Evolutionary conservation across 2,329 filamentous ascomycete species (phyloP), one percentile per base, ranked within the genome.

Genomic region (Monilinia polystroma): DNA sequence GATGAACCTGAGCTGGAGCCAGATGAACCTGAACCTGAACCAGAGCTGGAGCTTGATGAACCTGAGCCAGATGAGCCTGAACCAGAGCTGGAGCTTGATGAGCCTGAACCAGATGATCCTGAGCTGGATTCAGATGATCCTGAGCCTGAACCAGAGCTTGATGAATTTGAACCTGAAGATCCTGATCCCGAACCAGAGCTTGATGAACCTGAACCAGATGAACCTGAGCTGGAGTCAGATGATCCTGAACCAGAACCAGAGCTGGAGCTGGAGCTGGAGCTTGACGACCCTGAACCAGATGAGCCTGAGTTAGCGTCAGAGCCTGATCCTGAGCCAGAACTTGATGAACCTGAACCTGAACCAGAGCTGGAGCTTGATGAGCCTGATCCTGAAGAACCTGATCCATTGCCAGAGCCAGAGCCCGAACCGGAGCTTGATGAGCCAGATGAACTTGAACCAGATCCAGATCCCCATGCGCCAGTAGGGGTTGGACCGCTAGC

Each of bases 401-500:
- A 45, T 4, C 35, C 8, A 1, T 38, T 29, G 7, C 35, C n/a
- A 0, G 38, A 32, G 0, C 35, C 7, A 1, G 55, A 26, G 3
- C 35, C 38, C 1, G 38, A 57, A 6, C 55, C 55, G 0, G 55
- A 43, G 1, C 35, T 12, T 2, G 49, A 52, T 14, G 49, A 52
- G 2, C 45, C 38, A 14, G 56, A 20, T 8, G 47, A 52, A 41
- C 12, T n/a, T 1, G 49, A 23, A 3, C 12, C 45, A 7, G 49
- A 43, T 7, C 49, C 16, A 5, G 49, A 26, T 10, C n/a, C 58
- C 20, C 47, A 53, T 41, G 47, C 29, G 35, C 43, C 47, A 4
- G 63, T 47, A 43, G 63, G 63, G 5, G 55, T 18, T 12, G 55
- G 64, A 18, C 64, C 47, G 32, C 20, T 32, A 18, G 55, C 64